Percentiles rank a stretch among this genome's conserved stretches.
phyloP scores from a whole-genome alignment of 345 rosid species.

The Hypericum perforatum region DNA sequence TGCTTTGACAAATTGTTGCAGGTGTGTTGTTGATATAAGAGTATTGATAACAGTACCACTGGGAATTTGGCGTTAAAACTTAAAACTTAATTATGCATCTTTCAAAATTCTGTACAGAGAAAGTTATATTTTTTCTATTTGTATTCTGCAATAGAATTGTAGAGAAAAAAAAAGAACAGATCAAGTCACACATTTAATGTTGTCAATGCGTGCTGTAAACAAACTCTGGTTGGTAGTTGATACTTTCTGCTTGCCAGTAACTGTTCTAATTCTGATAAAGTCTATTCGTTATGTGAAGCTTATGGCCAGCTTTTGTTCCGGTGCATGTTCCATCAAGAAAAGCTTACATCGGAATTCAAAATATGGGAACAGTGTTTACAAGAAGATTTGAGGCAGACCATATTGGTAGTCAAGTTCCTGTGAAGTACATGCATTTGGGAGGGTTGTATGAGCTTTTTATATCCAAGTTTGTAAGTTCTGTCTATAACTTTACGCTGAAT shows the following conservation, averaged over 20 bases:
- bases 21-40: constrained; percentile 40
- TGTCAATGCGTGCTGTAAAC: no score
- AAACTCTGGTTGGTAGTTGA: no score
- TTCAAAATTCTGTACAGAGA: no score
- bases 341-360: constrained; percentile 89
- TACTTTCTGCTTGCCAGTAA: no score
- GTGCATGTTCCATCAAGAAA: constrained; percentile 89
- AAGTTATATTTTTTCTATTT: no score
- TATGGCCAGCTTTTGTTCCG: constrained; percentile 96
- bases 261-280: no score
- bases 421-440: constrained; percentile 92
- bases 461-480: constrained; percentile 83
- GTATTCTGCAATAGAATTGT: no score
- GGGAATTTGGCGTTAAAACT: constrained; percentile 8
- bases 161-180: no score
- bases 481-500: constrained; percentile 1
- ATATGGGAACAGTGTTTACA: constrained; percentile 80
- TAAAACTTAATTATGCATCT: neutral
- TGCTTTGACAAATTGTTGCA: constrained; percentile 81
- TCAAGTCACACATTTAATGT: no score
- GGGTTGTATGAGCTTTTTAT: constrained; percentile 85
- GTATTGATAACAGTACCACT: neutral
- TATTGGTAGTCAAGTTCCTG: constrained; percentile 87
- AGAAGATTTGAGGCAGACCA: constrained; percentile 93
- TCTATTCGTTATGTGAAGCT: constrained; percentile 22